A percentile compares a stretch with the other conserved stretches of the same genome.
phyloP scores from a whole-genome alignment of 2,329 filamentous ascomycete genomes.

The Aspergillus oerlinghausenensis region DNA sequence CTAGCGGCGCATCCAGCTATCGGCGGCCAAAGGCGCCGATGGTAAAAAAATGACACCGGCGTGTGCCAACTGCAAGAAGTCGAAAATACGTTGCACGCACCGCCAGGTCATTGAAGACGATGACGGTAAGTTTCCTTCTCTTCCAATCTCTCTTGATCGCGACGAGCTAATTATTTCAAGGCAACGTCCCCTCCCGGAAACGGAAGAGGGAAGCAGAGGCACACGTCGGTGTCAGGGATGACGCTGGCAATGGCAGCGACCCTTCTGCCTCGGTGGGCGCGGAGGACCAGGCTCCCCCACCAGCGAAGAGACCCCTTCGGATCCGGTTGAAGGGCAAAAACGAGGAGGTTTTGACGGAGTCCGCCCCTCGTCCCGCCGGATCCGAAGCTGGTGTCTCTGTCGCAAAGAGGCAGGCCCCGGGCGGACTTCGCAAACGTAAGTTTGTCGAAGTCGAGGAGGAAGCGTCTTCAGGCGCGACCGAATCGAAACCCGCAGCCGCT shows the following conservation, averaged over 20 bases:
- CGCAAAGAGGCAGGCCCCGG: slow-evolving; percentile 4
- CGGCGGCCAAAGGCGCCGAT: slow-evolving; percentile 1
- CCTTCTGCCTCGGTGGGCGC: slow-evolving; percentile 11
- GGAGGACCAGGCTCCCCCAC: slow-evolving; percentile 16
- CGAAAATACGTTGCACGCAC: slow-evolving; percentile 26
- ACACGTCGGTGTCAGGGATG: not conserved
- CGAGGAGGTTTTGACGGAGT: not conserved
- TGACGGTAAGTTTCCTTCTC: not conserved
- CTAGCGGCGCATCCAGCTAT: not conserved
- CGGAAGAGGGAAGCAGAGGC: slow-evolving; percentile 3
- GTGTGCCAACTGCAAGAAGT: slow-evolving; percentile 19
- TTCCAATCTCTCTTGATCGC: not conserved
- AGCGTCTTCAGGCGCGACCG: not conserved
- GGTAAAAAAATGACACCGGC: slow-evolving; percentile 8
- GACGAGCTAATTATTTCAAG: not conserved
- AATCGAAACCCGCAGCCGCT: not conserved
- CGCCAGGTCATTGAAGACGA: slow-evolving; percentile 4
- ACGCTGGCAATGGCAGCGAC: slow-evolving; percentile 1
- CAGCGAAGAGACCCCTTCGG: slow-evolving; percentile 13
- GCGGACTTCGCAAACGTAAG: slow-evolving; percentile 1
- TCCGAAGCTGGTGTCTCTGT: not conserved
- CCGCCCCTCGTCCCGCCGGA: not conserved
- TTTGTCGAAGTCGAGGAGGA: slow-evolving; percentile 6
- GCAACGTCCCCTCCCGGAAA: slow-evolving; percentile 3
- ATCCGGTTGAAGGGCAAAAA: slow-evolving; percentile 2